Evolutionary conservation across 768 basidiomycete genomes (phyloP), one percentile per base, ranked within the genome.

Genomic region (Dacryopinax spathularia): DNA sequence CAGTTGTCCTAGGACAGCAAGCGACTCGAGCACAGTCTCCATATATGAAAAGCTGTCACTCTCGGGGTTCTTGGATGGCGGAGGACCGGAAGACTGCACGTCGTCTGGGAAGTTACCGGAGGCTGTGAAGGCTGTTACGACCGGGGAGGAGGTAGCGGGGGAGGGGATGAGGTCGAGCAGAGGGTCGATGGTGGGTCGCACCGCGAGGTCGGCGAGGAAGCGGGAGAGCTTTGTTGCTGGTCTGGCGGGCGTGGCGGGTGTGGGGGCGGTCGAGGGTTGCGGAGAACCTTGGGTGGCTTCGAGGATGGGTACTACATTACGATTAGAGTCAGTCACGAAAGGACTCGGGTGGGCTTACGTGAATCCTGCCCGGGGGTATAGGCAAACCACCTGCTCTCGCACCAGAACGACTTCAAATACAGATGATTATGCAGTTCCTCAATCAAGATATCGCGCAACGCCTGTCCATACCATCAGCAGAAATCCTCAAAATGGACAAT

Each of bases 401-500:
- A 93, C 85, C 93, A 96, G 73, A 92, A 95, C 0, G 88, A 90
- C 70, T 95, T 96, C 65, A 99, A 83, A 74, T 96, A 99, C n/a
- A 99, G 76, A 74, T 99, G 96, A 68, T 85, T 91, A 71, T 98
- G 94, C 13, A 99, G 80, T 70, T 99, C 96, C 68, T 99, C 96
- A 6, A 94, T 79, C 64, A 99, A 76, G 63, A 98, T 96, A 67
- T 98, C 96, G 48, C 89, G 81, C 43, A 99, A 75, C 12, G 89
- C 87, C 95, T 97, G 69, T 7, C 0, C 34, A 63, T 20, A 60
- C 12, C 20, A 12, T 18, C 15, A 1, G 31, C 20, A 34, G 16
- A 37, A 61, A 31, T 62, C 64, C 12, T 16, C 20, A 39, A 29
- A n/a, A 56, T 60, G 27, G 27, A 25, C 13, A 35, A 18, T 10